Evolutionary conservation across 352 stramenopile species (phyloP).

Genomic region (Blastocystis sp.): DNA sequence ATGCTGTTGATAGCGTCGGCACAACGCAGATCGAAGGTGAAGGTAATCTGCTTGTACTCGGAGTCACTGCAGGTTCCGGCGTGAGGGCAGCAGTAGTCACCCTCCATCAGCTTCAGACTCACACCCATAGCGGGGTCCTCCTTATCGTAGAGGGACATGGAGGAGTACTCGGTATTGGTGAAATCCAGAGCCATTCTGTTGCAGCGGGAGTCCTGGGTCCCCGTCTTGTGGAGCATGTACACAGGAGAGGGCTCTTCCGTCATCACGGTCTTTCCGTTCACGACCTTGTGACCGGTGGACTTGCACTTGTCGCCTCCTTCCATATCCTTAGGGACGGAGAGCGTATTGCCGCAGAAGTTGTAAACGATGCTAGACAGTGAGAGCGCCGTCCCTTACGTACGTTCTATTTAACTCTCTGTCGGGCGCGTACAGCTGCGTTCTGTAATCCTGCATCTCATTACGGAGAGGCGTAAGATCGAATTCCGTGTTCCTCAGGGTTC

Average conservation of each 20-base stretch:
- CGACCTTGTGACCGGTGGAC: conserved; percentile 27
- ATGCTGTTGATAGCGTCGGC: conserved; percentile 2
- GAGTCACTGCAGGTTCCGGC: neutral
- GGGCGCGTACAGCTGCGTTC: neutral
- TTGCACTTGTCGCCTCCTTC: conserved; percentile 38
- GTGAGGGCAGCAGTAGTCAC: conserved; percentile 60
- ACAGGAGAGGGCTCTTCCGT: conserved; percentile 42
- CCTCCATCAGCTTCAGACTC: conserved; percentile 43
- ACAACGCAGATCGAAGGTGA: conserved; percentile 30
- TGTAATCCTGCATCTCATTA: conserved; percentile 38
- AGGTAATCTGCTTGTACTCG: conserved; percentile 24
- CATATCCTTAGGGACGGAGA: conserved; percentile 42
- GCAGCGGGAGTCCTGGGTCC: neutral
- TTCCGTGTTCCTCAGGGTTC: neutral
- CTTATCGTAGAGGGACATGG: conserved; percentile 41
- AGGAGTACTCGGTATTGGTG: neutral
- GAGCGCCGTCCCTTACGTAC: neutral
- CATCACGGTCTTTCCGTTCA: neutral
- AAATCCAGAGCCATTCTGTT: conserved; percentile 36
- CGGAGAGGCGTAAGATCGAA: conserved; percentile 1
- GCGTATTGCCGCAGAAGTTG: conserved; percentile 65
- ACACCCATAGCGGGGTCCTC: conserved; percentile 64
- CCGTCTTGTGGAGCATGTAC: conserved; percentile 41
- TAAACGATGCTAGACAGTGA: conserved; percentile 46
- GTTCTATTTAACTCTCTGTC: conserved; percentile 38